A percentile compares a stretch with the other conserved stretches of the same genome.
Conservation (phyloP, 305 asterid genomes). For the Nicotiana rustica region DNA sequence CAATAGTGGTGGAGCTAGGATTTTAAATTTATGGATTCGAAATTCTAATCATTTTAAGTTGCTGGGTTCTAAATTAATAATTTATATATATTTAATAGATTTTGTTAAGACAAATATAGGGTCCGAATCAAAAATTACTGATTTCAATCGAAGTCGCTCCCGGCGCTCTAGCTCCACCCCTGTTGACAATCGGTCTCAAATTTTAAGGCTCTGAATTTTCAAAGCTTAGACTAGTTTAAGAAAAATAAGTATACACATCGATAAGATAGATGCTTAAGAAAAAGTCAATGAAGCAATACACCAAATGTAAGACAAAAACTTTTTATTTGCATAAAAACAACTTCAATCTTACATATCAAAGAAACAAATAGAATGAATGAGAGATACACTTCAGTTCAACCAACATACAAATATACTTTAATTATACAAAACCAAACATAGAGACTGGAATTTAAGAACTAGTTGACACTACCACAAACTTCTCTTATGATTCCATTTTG, state of each 20-base stretch:
- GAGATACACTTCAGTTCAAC: not conserved
- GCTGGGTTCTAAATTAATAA: no score
- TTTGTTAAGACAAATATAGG: no score
- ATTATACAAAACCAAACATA: not conserved
- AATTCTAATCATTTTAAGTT: no score
- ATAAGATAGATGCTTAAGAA: not conserved
- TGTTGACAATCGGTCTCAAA: not conserved
- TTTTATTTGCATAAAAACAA: not conserved
- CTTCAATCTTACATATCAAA: not conserved
- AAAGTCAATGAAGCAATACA: not conserved
- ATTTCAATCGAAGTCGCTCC: no score
- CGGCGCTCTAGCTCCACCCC: no score
- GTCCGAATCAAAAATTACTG: no score
- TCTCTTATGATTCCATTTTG: constrained; percentile 50
- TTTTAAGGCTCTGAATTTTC: not conserved
- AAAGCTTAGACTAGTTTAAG: not conserved
- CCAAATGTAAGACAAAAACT: not conserved
- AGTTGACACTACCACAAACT: constrained; percentile 48
- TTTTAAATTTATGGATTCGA: no score
- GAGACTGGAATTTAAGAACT: not conserved
- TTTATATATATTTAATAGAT: no score
- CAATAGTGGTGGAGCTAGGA: no score
- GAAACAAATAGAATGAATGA: not conserved
- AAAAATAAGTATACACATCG: not conserved
- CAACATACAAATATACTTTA: constrained; percentile 2